phyloP scores from a whole-genome alignment of 305 asterid species.

The Coffea humblotiana region DNA sequence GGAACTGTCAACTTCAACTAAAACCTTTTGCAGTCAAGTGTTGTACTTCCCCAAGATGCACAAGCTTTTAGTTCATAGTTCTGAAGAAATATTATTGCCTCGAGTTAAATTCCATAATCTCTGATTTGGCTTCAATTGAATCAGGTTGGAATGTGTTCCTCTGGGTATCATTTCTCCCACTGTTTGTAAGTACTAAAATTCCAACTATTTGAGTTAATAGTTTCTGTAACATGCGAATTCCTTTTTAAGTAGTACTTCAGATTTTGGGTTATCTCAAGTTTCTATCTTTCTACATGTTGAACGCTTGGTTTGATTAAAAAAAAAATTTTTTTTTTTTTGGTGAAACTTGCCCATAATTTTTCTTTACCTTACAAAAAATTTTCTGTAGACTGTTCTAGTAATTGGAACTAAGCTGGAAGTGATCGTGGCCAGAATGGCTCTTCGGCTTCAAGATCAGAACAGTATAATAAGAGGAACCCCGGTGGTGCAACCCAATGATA shows the following conservation, averaged over 20 bases:
- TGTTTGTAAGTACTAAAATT: conserved; percentile 37
- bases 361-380: background rate
- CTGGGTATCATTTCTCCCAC: conserved; percentile 71
- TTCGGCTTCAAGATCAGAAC: conserved; percentile 36
- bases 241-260: background rate
- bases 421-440: conserved; percentile 62
- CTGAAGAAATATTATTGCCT: background rate
- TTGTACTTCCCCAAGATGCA: background rate
- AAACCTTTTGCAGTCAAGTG: background rate
- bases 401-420: conserved; percentile 65
- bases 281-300: background rate
- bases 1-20: background rate
- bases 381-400: conserved; percentile 48
- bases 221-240: background rate
- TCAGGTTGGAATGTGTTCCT: conserved; percentile 72
- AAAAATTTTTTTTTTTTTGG: background rate
- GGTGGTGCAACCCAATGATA: conserved; percentile 55
- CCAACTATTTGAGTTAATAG: background rate
- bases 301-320: background rate
- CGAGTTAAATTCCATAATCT: background rate
- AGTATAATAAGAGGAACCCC: conserved; percentile 58
- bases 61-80: background rate
- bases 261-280: background rate
- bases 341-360: background rate
- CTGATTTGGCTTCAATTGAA: background rate